Conservation (phyloP, 805 yeast species). For the Ogataea trehaloabstinens region DNA sequence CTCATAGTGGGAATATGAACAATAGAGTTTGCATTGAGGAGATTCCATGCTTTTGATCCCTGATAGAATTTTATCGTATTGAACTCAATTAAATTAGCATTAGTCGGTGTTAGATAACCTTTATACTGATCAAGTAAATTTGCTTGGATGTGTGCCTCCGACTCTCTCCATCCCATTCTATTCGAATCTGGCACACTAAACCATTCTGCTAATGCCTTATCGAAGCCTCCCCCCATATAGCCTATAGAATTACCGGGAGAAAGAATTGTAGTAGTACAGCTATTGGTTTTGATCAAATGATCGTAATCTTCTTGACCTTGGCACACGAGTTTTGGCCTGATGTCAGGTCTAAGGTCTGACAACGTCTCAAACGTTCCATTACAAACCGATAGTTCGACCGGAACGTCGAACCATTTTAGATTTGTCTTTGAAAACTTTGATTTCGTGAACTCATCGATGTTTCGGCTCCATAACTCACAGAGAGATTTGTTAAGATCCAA, state of each 20-base stretch:
- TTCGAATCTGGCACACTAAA: slow-evolving; percentile 16
- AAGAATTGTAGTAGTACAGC: slow-evolving; percentile 34
- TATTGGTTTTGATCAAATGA: slow-evolving; percentile 9
- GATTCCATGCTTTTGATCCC: slow-evolving; percentile 30
- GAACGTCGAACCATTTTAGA: slow-evolving; percentile 18
- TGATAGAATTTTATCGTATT: slow-evolving; percentile 14
- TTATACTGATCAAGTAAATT: slow-evolving; percentile 13
- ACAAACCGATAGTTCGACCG: slow-evolving; percentile 19
- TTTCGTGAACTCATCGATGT: slow-evolving; percentile 13
- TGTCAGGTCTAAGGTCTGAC: slow-evolving; percentile 2
- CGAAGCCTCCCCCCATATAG: slow-evolving; percentile 52
- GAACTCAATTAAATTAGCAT: slow-evolving; percentile 32
- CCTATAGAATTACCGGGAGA: slow-evolving; percentile 56
- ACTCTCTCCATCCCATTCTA: slow-evolving; percentile 12
- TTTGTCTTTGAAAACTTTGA: slow-evolving; percentile 3
- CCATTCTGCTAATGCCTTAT: slow-evolving; percentile 33
- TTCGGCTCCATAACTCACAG: slow-evolving; percentile 21
- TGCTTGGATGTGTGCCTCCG: slow-evolving; percentile 24
- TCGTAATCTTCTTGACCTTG: slow-evolving; percentile 9
- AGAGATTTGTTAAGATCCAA: slow-evolving; percentile 20
- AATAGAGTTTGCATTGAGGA: slow-evolving; percentile 28
- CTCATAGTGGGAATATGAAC: slow-evolving; percentile 42
- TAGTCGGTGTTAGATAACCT: slow-evolving; percentile 35
- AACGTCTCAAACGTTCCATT: slow-evolving; percentile 18
- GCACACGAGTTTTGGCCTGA: slow-evolving; percentile 9